A percentile compares a stretch with the other conserved stretches of the same genome.
Conservation (phyloP, 805 yeast species). For the Candida ipomoeae region DNA sequence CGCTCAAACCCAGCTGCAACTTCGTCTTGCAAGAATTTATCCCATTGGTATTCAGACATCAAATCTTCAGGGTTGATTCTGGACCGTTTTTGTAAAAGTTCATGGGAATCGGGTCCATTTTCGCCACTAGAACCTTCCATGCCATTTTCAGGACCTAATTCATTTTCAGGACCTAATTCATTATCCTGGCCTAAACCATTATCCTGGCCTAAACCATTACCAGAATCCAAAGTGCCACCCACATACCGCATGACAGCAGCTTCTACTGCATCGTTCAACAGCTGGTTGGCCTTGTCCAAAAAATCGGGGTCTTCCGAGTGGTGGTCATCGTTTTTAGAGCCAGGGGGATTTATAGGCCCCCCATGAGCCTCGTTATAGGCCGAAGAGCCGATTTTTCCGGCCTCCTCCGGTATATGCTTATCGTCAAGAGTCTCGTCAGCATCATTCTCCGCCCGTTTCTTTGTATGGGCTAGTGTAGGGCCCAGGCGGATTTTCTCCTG, state of each 20-base stretch:
- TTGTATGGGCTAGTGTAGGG: neutral
- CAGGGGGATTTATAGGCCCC: neutral
- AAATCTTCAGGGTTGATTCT: conserved; percentile 35
- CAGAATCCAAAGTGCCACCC: conserved; percentile 51
- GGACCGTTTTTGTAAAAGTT: conserved; percentile 12
- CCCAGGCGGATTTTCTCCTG: neutral
- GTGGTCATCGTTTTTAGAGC: neutral
- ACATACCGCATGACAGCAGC: conserved; percentile 76
- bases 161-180: conserved; percentile 6
- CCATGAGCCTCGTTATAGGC: neutral
- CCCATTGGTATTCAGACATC: conserved; percentile 52
- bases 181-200: conserved; percentile 7
- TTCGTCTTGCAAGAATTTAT: conserved; percentile 26
- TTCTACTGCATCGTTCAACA: conserved; percentile 55
- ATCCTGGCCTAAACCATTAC: conserved; percentile 6
- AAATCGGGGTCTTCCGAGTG: conserved; percentile 8
- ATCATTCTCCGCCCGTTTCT: neutral
- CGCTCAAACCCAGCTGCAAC: conserved; percentile 18
- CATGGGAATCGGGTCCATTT: conserved; percentile 1
- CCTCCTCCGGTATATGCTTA: conserved; percentile 1
- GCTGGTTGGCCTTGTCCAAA: conserved; percentile 30
- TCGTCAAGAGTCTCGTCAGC: neutral
- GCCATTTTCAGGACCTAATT: neutral
- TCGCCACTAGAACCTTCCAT: neutral
- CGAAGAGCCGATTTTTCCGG: neutral